These are phyloP conservation scores for Adansonia digitata DNA, from an alignment of 345 rosid genomes.

Conservation along the genomic window DNA sequence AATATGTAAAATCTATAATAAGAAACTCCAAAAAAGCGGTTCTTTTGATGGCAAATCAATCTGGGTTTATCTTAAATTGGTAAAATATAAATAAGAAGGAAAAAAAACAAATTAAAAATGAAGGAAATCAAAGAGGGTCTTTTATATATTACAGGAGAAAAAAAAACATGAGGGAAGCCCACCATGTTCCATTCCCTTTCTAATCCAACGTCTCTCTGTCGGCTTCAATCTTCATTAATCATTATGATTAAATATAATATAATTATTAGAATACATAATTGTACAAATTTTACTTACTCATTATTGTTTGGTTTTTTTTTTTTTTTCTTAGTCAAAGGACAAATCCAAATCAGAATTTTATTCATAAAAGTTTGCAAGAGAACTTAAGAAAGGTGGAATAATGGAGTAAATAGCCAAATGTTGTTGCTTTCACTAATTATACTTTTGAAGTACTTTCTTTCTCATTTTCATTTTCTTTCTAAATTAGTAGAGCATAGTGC, in stretches of 20 bases:
- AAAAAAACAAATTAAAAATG: background rate
- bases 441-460: background rate
- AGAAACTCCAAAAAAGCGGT: background rate
- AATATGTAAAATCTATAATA: no score
- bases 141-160: conserved; percentile 12
- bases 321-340: conserved; percentile 2
- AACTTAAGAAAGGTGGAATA: background rate
- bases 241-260: background rate
- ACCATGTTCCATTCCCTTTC: conserved; percentile 43
- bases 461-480: background rate
- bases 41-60: conserved; percentile 16
- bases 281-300: background rate
- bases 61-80: conserved; percentile 22
- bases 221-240: conserved; percentile 18
- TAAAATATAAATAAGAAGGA: background rate
- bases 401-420: background rate
- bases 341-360: background rate
- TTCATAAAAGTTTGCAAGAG: background rate
- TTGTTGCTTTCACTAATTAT: conserved; percentile 7
- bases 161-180: conserved; percentile 35
- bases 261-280: background rate
- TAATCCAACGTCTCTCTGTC: conserved; percentile 48
- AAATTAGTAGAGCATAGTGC: background rate
- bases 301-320: background rate
- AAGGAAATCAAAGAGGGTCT: conserved; percentile 9